Percentiles rank a stretch among this genome's conserved stretches.
These are phyloP conservation scores for Trichoderma hamatum DNA, from an alignment of 2,329 filamentous ascomycete genomes.

Conservation along the genomic window DNA sequence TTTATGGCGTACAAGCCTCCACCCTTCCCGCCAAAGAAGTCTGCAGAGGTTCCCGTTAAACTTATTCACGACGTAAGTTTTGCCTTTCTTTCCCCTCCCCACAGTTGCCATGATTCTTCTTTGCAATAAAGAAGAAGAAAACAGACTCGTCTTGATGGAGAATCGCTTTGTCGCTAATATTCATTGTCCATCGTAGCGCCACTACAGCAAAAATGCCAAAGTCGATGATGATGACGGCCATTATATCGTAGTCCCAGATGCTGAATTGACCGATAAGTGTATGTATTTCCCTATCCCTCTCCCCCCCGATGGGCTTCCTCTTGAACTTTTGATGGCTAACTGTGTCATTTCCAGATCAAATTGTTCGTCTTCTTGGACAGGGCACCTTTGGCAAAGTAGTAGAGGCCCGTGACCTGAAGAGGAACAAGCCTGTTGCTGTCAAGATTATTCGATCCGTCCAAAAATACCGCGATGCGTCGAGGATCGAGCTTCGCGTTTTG, in stretches of 20 bases:
- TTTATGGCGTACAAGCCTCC: constrained; percentile 84
- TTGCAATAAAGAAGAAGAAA: neutral
- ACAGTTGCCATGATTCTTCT: neutral
- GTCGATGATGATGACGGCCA: constrained; percentile 97
- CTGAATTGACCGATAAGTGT: constrained; percentile 88
- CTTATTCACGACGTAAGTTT: constrained; percentile 64
- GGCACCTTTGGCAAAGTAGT: constrained; percentile 99
- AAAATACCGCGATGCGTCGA: constrained; percentile 94
- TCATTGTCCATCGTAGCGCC: constrained; percentile 32
- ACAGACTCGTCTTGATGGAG: neutral
- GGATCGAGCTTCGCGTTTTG: constrained; percentile 90
- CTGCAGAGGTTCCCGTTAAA: constrained; percentile 71
- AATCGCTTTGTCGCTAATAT: neutral
- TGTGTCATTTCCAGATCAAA: constrained; percentile 66
- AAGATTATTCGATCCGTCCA: constrained; percentile 98
- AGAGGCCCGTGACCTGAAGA: constrained; percentile 79
- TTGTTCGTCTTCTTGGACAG: constrained; percentile 87
- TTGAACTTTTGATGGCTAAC: neutral
- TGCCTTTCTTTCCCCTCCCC: neutral
- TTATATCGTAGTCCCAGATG: constrained; percentile 89
- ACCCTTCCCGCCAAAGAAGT: constrained; percentile 86
- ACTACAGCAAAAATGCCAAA: constrained; percentile 64
- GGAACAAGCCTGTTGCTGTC: constrained; percentile 81
- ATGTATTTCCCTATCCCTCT: constrained; percentile 45
- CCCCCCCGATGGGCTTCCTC: neutral